These are phyloP conservation scores for Cryphonectria radicalis DNA, from an alignment of 2,329 filamentous ascomycete genomes.

Conservation along the genomic window DNA sequence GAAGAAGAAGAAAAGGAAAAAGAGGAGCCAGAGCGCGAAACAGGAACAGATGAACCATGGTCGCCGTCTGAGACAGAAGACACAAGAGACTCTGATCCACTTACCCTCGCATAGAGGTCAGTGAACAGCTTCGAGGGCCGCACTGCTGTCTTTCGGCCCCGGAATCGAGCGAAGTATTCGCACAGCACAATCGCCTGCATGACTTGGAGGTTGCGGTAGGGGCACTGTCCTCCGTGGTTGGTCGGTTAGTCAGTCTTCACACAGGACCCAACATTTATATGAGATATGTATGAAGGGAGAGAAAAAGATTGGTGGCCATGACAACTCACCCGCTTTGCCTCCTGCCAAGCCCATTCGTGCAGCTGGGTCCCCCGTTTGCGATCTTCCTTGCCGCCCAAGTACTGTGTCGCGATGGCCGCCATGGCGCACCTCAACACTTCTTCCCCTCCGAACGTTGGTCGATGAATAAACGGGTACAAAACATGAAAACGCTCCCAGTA, in stretches of 20 bases:
- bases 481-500: conserved; percentile 59
- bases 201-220: conserved; percentile 53
- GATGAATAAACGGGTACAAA: conserved; percentile 56
- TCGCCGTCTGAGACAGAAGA: conserved; percentile 39
- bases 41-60: conserved; percentile 35
- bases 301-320: neutral
- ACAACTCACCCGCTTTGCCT: conserved; percentile 53
- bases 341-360: conserved; percentile 56
- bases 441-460: conserved; percentile 48
- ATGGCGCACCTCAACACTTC: conserved; percentile 57
- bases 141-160: conserved; percentile 54
- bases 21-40: conserved; percentile 34
- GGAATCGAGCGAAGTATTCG: conserved; percentile 60
- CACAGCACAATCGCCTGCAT: conserved; percentile 60
- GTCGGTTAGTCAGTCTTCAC: conserved; percentile 13
- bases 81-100: conserved; percentile 40
- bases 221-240: conserved; percentile 42
- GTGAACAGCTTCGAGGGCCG: conserved; percentile 54
- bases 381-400: conserved; percentile 52
- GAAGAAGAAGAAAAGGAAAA: conserved; percentile 33
- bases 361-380: conserved; percentile 54
- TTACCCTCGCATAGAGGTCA: conserved; percentile 58
- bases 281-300: no score
- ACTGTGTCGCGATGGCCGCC: conserved; percentile 61
- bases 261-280: neutral